These are phyloP conservation scores for Cochlearia excelsa DNA, from an alignment of 345 rosid genomes.

Conservation along the genomic window DNA sequence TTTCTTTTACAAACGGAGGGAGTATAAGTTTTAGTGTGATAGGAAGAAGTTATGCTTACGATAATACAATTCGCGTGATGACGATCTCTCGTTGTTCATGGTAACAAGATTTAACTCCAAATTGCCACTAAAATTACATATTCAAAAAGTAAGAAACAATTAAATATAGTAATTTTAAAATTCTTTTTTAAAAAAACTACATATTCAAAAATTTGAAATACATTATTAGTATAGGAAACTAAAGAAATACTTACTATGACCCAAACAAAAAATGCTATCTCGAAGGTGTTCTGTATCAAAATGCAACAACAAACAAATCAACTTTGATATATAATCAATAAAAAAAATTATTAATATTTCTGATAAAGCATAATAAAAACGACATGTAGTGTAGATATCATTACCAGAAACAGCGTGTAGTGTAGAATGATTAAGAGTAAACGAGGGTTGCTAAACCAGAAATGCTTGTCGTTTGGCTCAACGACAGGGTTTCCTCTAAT, in stretches of 20 bases:
- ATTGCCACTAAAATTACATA: constrained; percentile 45
- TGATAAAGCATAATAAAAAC: not conserved
- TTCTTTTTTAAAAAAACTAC: not conserved
- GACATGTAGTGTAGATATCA: not conserved
- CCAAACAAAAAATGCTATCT: constrained; percentile 66
- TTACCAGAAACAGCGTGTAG: constrained; percentile 51
- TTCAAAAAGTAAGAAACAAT: not conserved
- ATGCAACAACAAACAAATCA: not conserved
- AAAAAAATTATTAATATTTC: too few relatives aligned
- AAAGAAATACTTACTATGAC: constrained; percentile 48
- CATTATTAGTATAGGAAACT: not conserved
- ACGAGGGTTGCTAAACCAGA: constrained; percentile 53
- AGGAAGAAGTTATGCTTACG: constrained; percentile 45
- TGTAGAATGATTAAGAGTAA: constrained; percentile 46
- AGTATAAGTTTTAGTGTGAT: too few relatives aligned
- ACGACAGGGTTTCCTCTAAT: constrained; percentile 50
- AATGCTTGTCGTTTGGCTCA: constrained; percentile 51
- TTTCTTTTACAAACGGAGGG: too few relatives aligned
- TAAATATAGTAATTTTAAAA: not conserved
- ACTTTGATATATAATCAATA: too few relatives aligned
- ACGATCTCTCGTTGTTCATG: constrained; percentile 43
- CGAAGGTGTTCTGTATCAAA: constrained; percentile 67
- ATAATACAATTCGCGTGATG: constrained; percentile 49
- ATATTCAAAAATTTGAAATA: too few relatives aligned
- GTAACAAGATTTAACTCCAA: constrained; percentile 60